These are phyloP conservation scores for Beta vulgaris DNA, from an alignment of 148 eudicot species.

Conservation along the genomic window DNA sequence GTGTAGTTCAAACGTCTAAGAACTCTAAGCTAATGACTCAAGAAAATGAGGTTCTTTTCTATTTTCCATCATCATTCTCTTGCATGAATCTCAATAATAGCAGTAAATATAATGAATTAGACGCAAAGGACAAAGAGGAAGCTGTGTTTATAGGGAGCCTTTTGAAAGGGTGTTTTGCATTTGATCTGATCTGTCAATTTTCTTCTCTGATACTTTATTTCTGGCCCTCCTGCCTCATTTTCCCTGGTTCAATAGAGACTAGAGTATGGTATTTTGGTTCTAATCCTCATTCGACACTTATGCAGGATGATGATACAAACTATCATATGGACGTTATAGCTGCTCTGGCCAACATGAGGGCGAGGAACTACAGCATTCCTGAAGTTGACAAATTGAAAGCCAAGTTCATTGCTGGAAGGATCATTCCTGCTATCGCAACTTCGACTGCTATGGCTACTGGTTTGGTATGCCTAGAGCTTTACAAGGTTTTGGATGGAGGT, in stretches of 20 bases:
- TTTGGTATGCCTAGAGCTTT: slow-evolving; percentile 88
- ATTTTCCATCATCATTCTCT: background rate
- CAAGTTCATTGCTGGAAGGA: slow-evolving; percentile 87
- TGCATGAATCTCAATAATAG: background rate
- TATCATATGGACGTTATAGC: slow-evolving; percentile 90
- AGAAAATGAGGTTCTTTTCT: background rate
- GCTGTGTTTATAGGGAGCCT: background rate
- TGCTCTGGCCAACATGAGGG: slow-evolving; percentile 87
- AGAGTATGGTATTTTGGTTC: background rate
- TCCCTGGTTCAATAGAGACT: background rate
- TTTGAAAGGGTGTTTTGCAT: background rate
- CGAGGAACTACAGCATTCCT: slow-evolving; percentile 84
- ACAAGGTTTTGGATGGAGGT: slow-evolving; percentile 65
- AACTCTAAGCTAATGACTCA: background rate
- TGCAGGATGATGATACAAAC: slow-evolving; percentile 90
- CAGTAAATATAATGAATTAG: too few species aligned
- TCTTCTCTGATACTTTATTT: background rate
- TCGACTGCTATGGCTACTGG: slow-evolving; percentile 90
- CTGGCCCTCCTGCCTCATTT: background rate
- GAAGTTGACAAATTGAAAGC: slow-evolving; percentile 93
- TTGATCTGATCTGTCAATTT: background rate
- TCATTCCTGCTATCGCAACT: slow-evolving; percentile 93
- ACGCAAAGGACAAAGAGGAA: background rate
- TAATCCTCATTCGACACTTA: too few species aligned
- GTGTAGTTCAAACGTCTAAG: background rate